Percentiles rank a stretch among this genome's conserved stretches.
Evolutionary conservation across 2,329 filamentous ascomycete genomes (phyloP).

Genomic region (Talaromyces sp.): DNA sequence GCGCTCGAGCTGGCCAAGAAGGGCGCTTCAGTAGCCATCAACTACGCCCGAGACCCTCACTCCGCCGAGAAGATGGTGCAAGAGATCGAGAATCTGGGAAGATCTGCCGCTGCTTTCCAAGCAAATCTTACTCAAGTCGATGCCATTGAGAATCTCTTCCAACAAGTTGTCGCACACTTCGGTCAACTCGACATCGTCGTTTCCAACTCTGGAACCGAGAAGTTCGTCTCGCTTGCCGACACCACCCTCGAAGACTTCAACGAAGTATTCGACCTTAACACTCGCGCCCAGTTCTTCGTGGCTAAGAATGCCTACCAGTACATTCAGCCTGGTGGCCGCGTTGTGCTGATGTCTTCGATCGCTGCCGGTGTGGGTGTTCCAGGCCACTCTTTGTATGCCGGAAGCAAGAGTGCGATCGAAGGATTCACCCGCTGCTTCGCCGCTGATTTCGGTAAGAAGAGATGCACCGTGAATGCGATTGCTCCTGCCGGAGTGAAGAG

Average conservation of each 20-base stretch:
- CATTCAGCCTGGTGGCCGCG: conserved; percentile 68
- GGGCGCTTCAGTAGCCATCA: conserved; percentile 45
- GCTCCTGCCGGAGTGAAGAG: conserved; percentile 31
- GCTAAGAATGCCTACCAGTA: conserved; percentile 69
- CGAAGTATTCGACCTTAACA: conserved; percentile 64
- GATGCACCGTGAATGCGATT: conserved; percentile 31
- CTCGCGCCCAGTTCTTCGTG: conserved; percentile 66
- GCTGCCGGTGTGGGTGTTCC: conserved; percentile 68
- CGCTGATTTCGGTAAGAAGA: conserved; percentile 66
- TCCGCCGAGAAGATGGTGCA: conserved; percentile 68
- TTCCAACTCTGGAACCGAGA: conserved; percentile 59
- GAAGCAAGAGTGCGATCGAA: conserved; percentile 75
- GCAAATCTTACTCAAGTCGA: conserved; percentile 68
- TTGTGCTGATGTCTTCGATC: conserved; percentile 75
- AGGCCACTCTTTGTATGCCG: conserved; percentile 73
- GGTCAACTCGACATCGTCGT: conserved; percentile 32
- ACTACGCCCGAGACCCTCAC: conserved; percentile 61
- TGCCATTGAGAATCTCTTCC: conserved; percentile 66
- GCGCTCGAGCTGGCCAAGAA: conserved; percentile 44
- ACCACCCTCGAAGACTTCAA: conserved; percentile 41
- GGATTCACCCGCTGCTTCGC: conserved; percentile 76
- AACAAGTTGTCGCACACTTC: conserved; percentile 63
- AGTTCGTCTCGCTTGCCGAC: conserved; percentile 29
- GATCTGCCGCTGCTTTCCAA: conserved; percentile 65
- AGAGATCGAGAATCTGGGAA: conserved; percentile 65